Conservation (phyloP, 306 rosid genomes). For the Dalbergia cultrata region DNA sequence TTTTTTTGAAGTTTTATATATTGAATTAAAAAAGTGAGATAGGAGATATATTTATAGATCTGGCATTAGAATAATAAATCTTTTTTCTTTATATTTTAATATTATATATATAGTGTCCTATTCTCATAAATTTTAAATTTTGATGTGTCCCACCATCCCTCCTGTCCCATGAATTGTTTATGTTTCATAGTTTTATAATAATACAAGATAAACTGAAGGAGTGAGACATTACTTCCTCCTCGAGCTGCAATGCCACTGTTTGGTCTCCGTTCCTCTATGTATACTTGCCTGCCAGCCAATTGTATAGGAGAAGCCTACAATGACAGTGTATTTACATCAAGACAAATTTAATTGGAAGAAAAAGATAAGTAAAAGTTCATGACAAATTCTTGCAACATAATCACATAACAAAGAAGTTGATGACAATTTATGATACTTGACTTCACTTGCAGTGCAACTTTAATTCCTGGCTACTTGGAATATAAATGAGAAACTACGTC, state of each 20-base stretch:
- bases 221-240: slow-evolving; percentile 83
- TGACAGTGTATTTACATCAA: slow-evolving; percentile 37
- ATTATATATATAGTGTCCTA: too few species aligned
- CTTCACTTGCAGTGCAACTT: slow-evolving; percentile 3
- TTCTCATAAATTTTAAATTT: too few species aligned
- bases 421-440: neutral
- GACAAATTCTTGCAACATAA: neutral
- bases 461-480: neutral
- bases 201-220: neutral
- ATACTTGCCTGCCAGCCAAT: slow-evolving; percentile 88
- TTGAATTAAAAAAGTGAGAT: too few species aligned
- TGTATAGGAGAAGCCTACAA: slow-evolving; percentile 91
- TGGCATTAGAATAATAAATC: too few species aligned
- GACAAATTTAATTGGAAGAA: neutral
- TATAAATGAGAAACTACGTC: neutral
- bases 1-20: too few species aligned
- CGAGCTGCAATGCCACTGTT: slow-evolving; percentile 68
- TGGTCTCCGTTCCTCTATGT: slow-evolving; percentile 93
- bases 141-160: neutral
- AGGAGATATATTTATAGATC: too few species aligned
- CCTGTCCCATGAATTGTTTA: too few species aligned
- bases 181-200: neutral
- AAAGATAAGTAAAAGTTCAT: neutral
- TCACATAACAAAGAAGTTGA: neutral
- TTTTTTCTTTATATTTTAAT: too few species aligned